A percentile compares a stretch with the other conserved stretches of the same genome.
These are phyloP conservation scores for Liquidambar formosana DNA, from an alignment of 164 flowering plant species.

Conservation along the genomic window DNA sequence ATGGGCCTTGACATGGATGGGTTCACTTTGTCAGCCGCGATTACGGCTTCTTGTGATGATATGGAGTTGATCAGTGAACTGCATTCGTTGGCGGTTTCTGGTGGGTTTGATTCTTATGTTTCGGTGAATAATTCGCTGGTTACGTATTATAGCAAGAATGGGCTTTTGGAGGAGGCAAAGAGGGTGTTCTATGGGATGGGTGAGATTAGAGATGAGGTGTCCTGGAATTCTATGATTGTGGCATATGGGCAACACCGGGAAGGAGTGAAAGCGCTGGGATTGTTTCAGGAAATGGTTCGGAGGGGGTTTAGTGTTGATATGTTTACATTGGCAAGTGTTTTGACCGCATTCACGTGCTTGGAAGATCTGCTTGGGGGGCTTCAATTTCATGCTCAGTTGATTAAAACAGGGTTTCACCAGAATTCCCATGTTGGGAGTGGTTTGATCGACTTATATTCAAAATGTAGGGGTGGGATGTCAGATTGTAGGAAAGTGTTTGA, in stretches of 20 bases:
- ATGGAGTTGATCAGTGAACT: constrained; percentile 41
- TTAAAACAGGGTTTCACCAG: constrained; percentile 61
- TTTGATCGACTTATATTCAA: constrained; percentile 77
- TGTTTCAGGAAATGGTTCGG: constrained; percentile 65
- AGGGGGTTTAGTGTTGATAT: constrained; percentile 55
- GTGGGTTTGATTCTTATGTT: constrained; percentile 57
- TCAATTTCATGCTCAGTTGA: constrained; percentile 78
- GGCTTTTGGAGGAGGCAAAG: constrained; percentile 54
- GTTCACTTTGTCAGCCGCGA: constrained; percentile 62
- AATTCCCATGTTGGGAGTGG: constrained; percentile 87
- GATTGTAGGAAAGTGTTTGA: constrained; percentile 59
- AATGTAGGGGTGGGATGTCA: constrained; percentile 52
- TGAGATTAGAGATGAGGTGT: constrained; percentile 63
- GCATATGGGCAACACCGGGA: constrained; percentile 71
- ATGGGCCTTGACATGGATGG: constrained; percentile 62
- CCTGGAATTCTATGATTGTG: constrained; percentile 92
- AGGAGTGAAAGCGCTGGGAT: constrained; percentile 52
- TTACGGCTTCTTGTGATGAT: constrained; percentile 49
- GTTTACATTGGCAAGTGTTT: constrained; percentile 76
- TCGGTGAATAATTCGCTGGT: constrained; percentile 69
- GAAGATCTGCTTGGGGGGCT: constrained; percentile 61
- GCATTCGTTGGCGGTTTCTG: constrained; percentile 46
- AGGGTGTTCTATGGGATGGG: constrained; percentile 54
- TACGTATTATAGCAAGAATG: constrained; percentile 58
- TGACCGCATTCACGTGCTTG: constrained; percentile 70